A percentile compares a stretch with the other conserved stretches of the same genome.
Conservation (phyloP, 495 filamentous ascomycete species). For the Penicillium antarcticum region DNA sequence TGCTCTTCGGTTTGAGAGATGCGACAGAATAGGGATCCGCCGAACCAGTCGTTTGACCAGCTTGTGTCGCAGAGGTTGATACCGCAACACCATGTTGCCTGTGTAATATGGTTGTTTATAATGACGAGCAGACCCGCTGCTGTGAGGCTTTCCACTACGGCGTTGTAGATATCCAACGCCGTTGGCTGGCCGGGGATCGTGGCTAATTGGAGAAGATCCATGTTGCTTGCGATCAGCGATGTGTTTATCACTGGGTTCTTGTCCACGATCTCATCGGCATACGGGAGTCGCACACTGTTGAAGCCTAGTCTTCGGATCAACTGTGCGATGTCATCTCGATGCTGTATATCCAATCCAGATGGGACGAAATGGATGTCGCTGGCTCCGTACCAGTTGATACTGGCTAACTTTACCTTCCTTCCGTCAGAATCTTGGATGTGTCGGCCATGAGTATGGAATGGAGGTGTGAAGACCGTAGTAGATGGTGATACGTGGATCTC, state of each 20-base stretch:
- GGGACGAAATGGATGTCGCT: slow-evolving; percentile 59
- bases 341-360: slow-evolving; percentile 54
- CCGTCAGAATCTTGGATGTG: slow-evolving; percentile 53
- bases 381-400: slow-evolving; percentile 63
- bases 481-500: neutral
- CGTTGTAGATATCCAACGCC: slow-evolving; percentile 53
- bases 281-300: slow-evolving; percentile 62
- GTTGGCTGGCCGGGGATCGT: neutral
- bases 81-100: slow-evolving; percentile 59
- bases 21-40: slow-evolving; percentile 40
- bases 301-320: slow-evolving; percentile 54
- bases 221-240: slow-evolving; percentile 48
- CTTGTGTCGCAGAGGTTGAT: slow-evolving; percentile 56
- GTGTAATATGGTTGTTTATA: slow-evolving; percentile 61
- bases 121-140: slow-evolving; percentile 56
- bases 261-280: slow-evolving; percentile 58
- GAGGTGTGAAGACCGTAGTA: slow-evolving; percentile 29
- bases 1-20: slow-evolving; percentile 53
- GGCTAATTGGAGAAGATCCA: slow-evolving; percentile 44
- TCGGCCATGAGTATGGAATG: slow-evolving; percentile 50
- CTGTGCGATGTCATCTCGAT: slow-evolving; percentile 51
- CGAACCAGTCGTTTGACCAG: slow-evolving; percentile 56
- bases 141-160: slow-evolving; percentile 52
- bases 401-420: slow-evolving; percentile 51
- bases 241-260: slow-evolving; percentile 46